Percentiles rank a stretch among this genome's conserved stretches.
Conservation (phyloP, 352 stramenopile genomes). For the Detonula confervacea region DNA sequence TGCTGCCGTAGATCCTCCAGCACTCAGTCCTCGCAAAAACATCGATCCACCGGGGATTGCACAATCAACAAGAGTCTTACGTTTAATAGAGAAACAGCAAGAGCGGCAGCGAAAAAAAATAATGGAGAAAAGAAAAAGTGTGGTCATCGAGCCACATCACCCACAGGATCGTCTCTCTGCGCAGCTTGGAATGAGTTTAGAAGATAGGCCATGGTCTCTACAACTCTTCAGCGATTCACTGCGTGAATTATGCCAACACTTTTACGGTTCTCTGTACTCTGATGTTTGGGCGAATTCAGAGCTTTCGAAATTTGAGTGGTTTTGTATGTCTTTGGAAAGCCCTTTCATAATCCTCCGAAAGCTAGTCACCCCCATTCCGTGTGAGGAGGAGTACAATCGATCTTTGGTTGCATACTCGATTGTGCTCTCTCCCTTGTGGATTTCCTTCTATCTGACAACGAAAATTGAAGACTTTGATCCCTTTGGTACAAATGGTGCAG, state of each 20-base stretch:
- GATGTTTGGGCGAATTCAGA: conserved; percentile 9
- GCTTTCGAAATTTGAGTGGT: conserved; percentile 17
- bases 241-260: conserved; percentile 22
- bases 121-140: conserved; percentile 10
- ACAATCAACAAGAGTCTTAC: conserved; percentile 36
- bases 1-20: not conserved
- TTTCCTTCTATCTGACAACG: conserved; percentile 20
- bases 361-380: conserved; percentile 29
- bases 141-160: not conserved
- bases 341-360: conserved; percentile 43
- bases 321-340: conserved; percentile 20
- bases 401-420: conserved; percentile 32
- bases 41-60: conserved; percentile 26
- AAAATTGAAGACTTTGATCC: conserved; percentile 33
- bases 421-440: conserved; percentile 31
- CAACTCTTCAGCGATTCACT: conserved; percentile 4
- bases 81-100: conserved; percentile 28
- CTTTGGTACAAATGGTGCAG: not conserved
- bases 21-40: not conserved
- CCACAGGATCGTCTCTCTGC: not conserved
- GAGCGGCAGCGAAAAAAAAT: not conserved
- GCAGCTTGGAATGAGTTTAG: not conserved
- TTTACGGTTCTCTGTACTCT: conserved; percentile 11
- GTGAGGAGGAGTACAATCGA: conserved; percentile 30
- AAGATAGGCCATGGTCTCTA: not conserved